Conservation (phyloP, 768 basidiomycete genomes). For the Asterophora lycoperdoides region DNA sequence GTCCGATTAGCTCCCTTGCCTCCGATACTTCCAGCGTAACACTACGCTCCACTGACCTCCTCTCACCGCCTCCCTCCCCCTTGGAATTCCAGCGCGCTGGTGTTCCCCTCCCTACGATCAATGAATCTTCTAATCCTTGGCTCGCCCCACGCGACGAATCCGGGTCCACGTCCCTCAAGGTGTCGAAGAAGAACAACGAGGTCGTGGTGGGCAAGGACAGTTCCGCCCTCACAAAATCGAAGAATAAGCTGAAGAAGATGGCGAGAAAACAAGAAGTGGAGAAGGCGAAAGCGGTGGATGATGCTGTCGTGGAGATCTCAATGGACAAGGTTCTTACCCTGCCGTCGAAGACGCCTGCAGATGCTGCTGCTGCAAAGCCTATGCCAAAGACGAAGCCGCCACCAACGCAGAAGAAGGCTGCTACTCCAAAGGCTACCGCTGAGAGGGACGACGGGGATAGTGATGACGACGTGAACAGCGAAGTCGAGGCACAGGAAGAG, state of each 20-base stretch:
- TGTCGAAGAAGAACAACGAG: conserved; percentile 69
- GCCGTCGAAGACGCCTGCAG: conserved; percentile 21
- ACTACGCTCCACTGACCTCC: conserved; percentile 52
- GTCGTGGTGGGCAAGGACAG: conserved; percentile 68
- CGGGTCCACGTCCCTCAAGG: conserved; percentile 31
- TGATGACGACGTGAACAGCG: conserved; percentile 57
- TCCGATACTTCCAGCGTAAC: conserved; percentile 69
- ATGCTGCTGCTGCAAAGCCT: not conserved
- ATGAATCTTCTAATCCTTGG: conserved; percentile 71
- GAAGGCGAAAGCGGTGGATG: conserved; percentile 58
- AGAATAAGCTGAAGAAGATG: conserved; percentile 70
- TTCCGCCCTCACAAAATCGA: conserved; percentile 56
- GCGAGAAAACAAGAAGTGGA: conserved; percentile 52
- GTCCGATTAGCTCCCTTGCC: conserved; percentile 27
- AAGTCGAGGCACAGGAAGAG: conserved; percentile 67
- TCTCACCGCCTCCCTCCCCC: conserved; percentile 38
- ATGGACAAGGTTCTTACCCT: conserved; percentile 45
- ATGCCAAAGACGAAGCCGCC: conserved; percentile 36
- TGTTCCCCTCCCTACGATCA: conserved; percentile 13
- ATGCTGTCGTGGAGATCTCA: conserved; percentile 77
- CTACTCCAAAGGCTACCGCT: conserved; percentile 29
- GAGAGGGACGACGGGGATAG: conserved; percentile 40
- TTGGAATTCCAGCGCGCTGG: conserved; percentile 8
- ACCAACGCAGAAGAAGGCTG: conserved; percentile 1
- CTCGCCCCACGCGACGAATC: conserved; percentile 38